Evolutionary conservation across 352 stramenopile genomes (phyloP), one percentile per base, ranked within the genome.

Genomic region (Globisporangium uncinulatum): DNA sequence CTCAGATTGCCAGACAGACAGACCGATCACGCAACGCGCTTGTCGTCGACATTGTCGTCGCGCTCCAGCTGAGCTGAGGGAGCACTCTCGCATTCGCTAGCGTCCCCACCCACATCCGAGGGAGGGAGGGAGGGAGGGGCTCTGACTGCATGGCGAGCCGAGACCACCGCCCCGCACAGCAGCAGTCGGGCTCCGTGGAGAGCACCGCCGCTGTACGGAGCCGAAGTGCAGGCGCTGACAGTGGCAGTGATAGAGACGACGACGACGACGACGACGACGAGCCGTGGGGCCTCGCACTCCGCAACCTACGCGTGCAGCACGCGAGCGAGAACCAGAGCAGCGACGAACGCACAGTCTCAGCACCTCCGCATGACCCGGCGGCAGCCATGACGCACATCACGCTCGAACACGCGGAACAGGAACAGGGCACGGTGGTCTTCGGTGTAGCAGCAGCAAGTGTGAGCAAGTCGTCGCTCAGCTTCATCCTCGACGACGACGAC

Each of bases 401-500:
- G n/a, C 11, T 24, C 21, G 4, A 20, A 53, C 11, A 42, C 34
- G 34, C 43, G 15, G 31, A 53, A 21, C 45, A 70, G 44, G 54
- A 69, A 41, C 62, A 70, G 61, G 19, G 56, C 63, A 50, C 47
- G 4, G 24, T 11, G 10, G 17, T 17, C 31, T 46, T 21, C 41
- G 17, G 41, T 10, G 39, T 55, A 56, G 62, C 55, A 67, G 50
- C 56, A 46, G 21, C 50, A 44, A 13, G 34, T 5, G 63, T 70
- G 43, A 79, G 66, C 61, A 90, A 90, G 65, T 84, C 75, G 4
- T 87, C 79, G 58, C 66, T 90, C 32, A 83, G 70, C 59, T 90
- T 90, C 57, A 90, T 90, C 58, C 68, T 90, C 15, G 79, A 82
- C 55, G 71, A 86, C 54, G n/a, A 65, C 42, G 62, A 47, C 19